phyloP scores from a whole-genome alignment of 2,329 filamentous ascomycete genomes.

The Diplodia seriata region DNA sequence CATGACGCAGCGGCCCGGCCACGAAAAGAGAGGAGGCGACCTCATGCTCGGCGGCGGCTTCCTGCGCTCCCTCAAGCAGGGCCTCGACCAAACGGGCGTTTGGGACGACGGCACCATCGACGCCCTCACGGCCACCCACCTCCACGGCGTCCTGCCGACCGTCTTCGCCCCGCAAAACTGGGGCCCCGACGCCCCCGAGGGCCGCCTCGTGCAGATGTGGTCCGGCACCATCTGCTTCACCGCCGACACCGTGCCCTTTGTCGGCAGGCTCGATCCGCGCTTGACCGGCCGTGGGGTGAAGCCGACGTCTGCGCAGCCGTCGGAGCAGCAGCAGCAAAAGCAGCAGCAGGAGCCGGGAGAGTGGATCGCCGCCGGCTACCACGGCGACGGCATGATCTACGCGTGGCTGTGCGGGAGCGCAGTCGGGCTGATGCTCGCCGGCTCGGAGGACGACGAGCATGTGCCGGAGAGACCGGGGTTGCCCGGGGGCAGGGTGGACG shows the following conservation, averaged over 20 bases:
- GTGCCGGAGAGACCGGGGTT: conserved; percentile 15
- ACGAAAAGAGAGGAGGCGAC: conserved; percentile 30
- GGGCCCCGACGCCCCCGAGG: conserved; percentile 18
- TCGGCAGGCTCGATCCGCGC: conserved; percentile 22
- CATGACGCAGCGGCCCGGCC: conserved; percentile 35
- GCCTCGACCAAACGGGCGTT: conserved; percentile 35
- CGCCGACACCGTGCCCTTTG: conserved; percentile 15
- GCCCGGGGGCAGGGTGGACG: conserved; percentile 8
- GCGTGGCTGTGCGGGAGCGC: conserved; percentile 28
- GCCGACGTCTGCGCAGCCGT: conserved; percentile 35
- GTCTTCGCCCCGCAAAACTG: conserved; percentile 23
- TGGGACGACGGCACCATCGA: conserved; percentile 48
- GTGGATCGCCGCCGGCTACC: conserved; percentile 38
- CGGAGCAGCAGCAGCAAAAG: conserved; percentile 32
- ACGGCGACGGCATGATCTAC: conserved; percentile 37
- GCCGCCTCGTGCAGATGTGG: conserved; percentile 34
- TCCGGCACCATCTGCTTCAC: conserved; percentile 39
- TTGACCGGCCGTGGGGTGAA: conserved; percentile 32
- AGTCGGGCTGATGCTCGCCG: conserved; percentile 20
- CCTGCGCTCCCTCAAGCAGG: conserved; percentile 42
- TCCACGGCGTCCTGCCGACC: conserved; percentile 37
- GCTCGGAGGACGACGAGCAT: conserved; percentile 4
- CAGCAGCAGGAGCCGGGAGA: conserved; percentile 35
- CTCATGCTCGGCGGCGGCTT: conserved; percentile 57
- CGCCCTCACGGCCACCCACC: conserved; percentile 17